Evolutionary conservation across 2,329 filamentous ascomycete genomes (phyloP), one percentile per base, ranked within the genome.

Genomic region (Alternaria incomplexa): DNA sequence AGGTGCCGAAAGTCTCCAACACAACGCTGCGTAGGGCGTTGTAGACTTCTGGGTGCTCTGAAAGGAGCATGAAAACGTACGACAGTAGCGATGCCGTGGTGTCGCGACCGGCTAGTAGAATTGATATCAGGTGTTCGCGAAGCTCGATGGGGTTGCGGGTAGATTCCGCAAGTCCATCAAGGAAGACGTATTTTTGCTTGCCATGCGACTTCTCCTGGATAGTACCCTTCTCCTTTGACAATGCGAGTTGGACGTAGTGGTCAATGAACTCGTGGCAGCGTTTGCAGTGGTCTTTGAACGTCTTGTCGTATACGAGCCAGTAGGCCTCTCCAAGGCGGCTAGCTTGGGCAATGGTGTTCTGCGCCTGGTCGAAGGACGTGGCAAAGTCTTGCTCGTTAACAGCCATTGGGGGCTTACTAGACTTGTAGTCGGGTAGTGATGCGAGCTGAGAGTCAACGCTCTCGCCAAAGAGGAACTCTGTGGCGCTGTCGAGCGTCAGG

Each of bases 81-180:
- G 89, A 91, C 0, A 97, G 85, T 0, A 92, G 91, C 1, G 85
- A 87, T 30, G 93, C 93, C 0, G 94, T 97, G 15, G 93, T 97
- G 78, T 97, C 94, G 44, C 92, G 87, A 8, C 93, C 93, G 1
- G 94, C 94, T 8, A 97, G 86, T 3, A 97, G 86, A 20, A 97
- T 88, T 48, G 91, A 90, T 13, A 96, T 86, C 50, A 97, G 84
- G 79, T 97, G 93, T 78, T 96, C 92, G 30, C 93, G 91, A 15
- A 97, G 85, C 3, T 93, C 87, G 51, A 85, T 85, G 25, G 81
- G 78, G 62, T 85, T 81, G 43, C 91, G 87, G 1, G 93, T 96
- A 79, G 91, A 93, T 53, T 87, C 85, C 46, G 91, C 92, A 1
- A 97, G 86, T 23, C 92, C 91, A 78, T 97, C 91, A 15, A 97